Percentiles rank a stretch among this genome's conserved stretches.
Conservation (phyloP, 768 basidiomycete species). For the Leccinum boreale region DNA sequence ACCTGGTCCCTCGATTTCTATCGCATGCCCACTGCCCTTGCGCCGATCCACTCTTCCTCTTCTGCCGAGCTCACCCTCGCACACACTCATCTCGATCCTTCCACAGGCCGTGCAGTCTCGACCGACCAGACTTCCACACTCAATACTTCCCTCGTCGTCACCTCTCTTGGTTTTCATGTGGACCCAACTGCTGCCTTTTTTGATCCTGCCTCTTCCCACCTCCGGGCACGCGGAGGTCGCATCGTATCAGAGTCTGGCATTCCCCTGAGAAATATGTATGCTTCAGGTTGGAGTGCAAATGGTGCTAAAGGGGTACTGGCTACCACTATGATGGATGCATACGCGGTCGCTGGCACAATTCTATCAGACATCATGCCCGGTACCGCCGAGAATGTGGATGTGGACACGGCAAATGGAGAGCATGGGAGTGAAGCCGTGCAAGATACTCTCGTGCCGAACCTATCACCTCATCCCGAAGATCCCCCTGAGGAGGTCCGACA, state of each 20-base stretch:
- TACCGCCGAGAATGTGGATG: conserved; percentile 15
- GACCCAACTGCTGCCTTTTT: conserved; percentile 61
- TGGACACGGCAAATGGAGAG: conserved; percentile 6
- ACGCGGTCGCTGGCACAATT: conserved; percentile 70
- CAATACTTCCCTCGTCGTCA: conserved; percentile 75
- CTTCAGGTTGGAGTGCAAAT: conserved; percentile 89
- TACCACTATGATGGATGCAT: conserved; percentile 90
- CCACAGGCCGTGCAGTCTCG: conserved; percentile 44
- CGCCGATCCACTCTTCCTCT: conserved; percentile 18
- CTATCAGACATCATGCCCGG: conserved; percentile 49
- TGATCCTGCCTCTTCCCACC: conserved; percentile 52
- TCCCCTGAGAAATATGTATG: conserved; percentile 66
- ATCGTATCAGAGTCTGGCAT: conserved; percentile 40
- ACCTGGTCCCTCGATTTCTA: conserved; percentile 85
- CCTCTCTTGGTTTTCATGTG: conserved; percentile 81
- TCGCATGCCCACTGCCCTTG: conserved; percentile 59
- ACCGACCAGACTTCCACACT: conserved; percentile 53
- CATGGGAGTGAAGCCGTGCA: not conserved
- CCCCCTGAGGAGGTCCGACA: conserved; percentile 47
- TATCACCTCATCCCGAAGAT: conserved; percentile 39
- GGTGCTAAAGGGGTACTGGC: conserved; percentile 93
- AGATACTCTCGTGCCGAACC: conserved; percentile 31
- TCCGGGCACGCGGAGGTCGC: conserved; percentile 52
- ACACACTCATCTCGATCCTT: conserved; percentile 57
- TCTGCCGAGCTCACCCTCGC: conserved; percentile 49